Percentiles rank a stretch among this genome's conserved stretches.
Evolutionary conservation across 148 eudicot genomes (phyloP).

Genomic region (Rhododendron henanense): DNA sequence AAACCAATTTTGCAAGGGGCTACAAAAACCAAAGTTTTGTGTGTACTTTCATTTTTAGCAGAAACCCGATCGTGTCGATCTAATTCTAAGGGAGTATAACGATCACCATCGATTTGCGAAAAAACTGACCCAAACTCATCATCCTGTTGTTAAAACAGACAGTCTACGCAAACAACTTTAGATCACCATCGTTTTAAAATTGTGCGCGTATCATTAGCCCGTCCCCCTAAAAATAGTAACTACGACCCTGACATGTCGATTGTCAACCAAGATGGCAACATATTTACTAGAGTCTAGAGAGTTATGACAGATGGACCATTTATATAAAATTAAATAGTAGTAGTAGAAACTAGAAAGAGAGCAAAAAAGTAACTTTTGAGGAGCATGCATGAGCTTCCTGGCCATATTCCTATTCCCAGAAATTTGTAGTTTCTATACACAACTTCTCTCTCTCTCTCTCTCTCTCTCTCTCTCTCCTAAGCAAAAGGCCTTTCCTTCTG

Average conservation of each 20-base stretch:
- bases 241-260: not conserved
- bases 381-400: conserved; percentile 18
- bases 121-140: not conserved
- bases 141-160: not conserved
- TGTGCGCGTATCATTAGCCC: not conserved
- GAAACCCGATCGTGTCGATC: not conserved
- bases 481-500: too few relatives aligned
- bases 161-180: not conserved
- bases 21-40: not conserved
- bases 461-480: too few relatives aligned
- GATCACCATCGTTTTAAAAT: too few relatives aligned
- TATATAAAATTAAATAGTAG: not conserved
- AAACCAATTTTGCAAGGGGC: not conserved
- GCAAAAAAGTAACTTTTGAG: not conserved
- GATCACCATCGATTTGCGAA: not conserved
- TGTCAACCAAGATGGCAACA: not conserved
- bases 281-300: not conserved
- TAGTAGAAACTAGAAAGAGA: not conserved
- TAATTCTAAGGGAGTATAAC: not conserved
- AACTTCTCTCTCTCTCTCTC: not conserved
- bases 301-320: not conserved
- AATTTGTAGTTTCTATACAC: not conserved
- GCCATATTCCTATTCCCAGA: conserved; percentile 12
- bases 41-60: not conserved
- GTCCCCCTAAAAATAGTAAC: not conserved